These are phyloP conservation scores for Populus davidiana DNA, from an alignment of 345 rosid genomes.

Conservation along the genomic window DNA sequence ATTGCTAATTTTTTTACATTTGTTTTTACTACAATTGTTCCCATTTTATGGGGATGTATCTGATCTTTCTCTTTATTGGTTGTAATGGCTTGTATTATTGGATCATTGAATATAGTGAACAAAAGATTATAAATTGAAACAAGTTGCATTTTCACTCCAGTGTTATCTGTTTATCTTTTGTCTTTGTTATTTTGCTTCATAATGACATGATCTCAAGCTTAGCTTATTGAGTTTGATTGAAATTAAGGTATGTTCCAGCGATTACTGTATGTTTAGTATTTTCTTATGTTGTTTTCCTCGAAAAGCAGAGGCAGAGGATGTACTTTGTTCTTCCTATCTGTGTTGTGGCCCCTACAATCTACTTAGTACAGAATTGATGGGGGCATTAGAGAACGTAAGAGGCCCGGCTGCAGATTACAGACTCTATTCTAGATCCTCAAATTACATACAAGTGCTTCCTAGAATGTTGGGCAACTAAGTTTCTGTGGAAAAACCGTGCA, in stretches of 20 bases:
- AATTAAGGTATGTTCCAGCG: too few relatives aligned
- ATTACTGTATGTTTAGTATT: too few relatives aligned
- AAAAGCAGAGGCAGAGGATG: background rate
- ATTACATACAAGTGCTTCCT: background rate
- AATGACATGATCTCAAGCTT: background rate
- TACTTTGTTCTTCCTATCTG: background rate
- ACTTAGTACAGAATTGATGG: background rate
- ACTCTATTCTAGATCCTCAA: background rate
- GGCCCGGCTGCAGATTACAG: background rate
- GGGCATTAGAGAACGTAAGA: background rate
- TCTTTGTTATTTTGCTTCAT: background rate
- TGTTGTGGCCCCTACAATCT: background rate
- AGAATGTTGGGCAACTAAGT: background rate
- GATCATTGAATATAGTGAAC: background rate
- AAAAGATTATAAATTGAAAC: background rate
- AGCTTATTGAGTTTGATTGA: too few relatives aligned
- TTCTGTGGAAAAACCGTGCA: background rate
- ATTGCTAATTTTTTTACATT: background rate
- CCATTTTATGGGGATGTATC: background rate
- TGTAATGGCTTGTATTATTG: background rate
- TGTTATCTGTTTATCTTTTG: background rate
- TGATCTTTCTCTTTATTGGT: background rate
- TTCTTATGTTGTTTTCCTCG: too few relatives aligned
- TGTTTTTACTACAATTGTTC: background rate
- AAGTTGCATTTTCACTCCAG: background rate